phyloP scores from a whole-genome alignment of 768 basidiomycete genomes.

The Macrolepiota albuminosa region DNA sequence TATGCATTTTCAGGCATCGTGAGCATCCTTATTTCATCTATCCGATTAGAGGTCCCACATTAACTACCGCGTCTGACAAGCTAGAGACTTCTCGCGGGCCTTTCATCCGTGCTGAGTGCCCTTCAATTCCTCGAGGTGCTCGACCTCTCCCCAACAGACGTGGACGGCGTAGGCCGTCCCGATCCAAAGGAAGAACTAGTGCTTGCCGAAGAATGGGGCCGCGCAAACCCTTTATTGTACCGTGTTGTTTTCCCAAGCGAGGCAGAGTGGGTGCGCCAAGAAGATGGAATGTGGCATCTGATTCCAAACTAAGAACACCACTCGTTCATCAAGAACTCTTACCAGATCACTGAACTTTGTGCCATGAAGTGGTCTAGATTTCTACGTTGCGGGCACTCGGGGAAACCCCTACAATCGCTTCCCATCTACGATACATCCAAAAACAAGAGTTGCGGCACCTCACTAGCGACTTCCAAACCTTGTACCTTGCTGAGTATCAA shows the following conservation, averaged over 20 bases:
- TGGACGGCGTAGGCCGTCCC: constrained; percentile 39
- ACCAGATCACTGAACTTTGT: not conserved
- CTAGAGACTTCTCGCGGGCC: constrained; percentile 53
- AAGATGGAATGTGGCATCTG: constrained; percentile 27
- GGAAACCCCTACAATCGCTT: not conserved
- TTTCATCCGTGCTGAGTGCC: constrained; percentile 51
- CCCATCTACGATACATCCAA: not conserved
- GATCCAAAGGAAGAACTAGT: constrained; percentile 44
- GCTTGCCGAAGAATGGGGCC: constrained; percentile 50
- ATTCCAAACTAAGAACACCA: constrained; percentile 9
- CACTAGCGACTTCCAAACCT: not conserved
- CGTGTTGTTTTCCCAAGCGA: constrained; percentile 53
- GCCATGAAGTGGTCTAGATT: not conserved
- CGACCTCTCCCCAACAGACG: constrained; percentile 57
- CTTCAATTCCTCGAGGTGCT: constrained; percentile 46
- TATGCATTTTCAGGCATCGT: constrained; percentile 62
- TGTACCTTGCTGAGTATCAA: not conserved
- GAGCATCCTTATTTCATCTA: constrained; percentile 27
- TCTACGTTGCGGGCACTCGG: not conserved
- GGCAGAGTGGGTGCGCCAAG: constrained; percentile 43
- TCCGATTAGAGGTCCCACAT: not conserved
- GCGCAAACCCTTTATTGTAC: constrained; percentile 48
- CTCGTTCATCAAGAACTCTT: not conserved
- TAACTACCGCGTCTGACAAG: constrained; percentile 8
- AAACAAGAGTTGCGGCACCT: not conserved